Evolutionary conservation across 352 stramenopile species (phyloP).

Genomic region (Globisporangium recalcitrans): DNA sequence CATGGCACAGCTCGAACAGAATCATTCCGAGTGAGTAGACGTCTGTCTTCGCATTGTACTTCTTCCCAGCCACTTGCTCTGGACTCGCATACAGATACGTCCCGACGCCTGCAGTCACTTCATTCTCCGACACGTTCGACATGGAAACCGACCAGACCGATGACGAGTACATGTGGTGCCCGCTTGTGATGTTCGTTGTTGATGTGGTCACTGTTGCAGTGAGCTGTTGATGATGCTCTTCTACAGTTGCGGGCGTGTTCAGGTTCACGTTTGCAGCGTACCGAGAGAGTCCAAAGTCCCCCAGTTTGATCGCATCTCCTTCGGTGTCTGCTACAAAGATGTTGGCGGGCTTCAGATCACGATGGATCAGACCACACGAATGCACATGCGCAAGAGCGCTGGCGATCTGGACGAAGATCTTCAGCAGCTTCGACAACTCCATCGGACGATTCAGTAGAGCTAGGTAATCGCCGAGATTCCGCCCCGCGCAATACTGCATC

Average conservation of each 20-base stretch:
- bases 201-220: constrained; percentile 10
- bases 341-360: constrained; percentile 90
- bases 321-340: constrained; percentile 88
- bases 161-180: constrained; percentile 30
- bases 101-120: constrained; percentile 85
- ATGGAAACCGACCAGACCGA: constrained; percentile 52
- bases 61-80: constrained; percentile 85
- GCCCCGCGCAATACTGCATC: constrained; percentile 88
- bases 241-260: constrained; percentile 28
- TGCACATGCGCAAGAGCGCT: constrained; percentile 89
- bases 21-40: constrained; percentile 91
- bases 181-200: constrained; percentile 11
- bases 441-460: constrained; percentile 60
- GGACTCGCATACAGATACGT: constrained; percentile 89
- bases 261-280: constrained; percentile 81
- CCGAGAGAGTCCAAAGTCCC: constrained; percentile 86
- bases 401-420: constrained; percentile 87
- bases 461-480: constrained; percentile 85
- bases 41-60: constrained; percentile 91
- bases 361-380: constrained; percentile 87
- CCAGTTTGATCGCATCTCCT: constrained; percentile 84
- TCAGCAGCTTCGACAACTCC: constrained; percentile 72
- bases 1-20: constrained; percentile 88
- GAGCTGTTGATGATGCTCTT: constrained; percentile 24
- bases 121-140: constrained; percentile 68